A percentile compares a stretch with the other conserved stretches of the same genome.
These are phyloP conservation scores for Neoscytalidium dimidiatum DNA, from an alignment of 2,329 filamentous ascomycete species.

Conservation along the genomic window DNA sequence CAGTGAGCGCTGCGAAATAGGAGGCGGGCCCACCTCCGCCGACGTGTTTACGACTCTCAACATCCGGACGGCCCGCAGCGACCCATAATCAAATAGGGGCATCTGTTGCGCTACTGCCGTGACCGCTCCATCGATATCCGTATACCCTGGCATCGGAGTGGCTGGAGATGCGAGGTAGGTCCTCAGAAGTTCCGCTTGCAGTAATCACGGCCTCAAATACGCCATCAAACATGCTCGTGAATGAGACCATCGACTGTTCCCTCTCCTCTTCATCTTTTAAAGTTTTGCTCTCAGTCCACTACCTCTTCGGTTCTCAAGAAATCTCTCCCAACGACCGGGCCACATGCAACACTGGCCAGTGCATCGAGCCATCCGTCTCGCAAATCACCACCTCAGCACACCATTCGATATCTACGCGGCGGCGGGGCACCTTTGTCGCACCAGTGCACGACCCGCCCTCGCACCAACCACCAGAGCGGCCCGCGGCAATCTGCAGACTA, in stretches of 20 bases:
- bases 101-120: not conserved
- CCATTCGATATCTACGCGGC: not conserved
- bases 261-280: not conserved
- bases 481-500: not conserved
- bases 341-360: not conserved
- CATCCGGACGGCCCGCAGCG: not conserved
- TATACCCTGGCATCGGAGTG: not conserved
- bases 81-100: not conserved
- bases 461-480: not conserved
- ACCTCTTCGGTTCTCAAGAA: not conserved
- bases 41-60: not conserved
- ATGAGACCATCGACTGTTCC: not conserved
- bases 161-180: not conserved
- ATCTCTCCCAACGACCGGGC: not conserved
- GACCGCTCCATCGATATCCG: not conserved
- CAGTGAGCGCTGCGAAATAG: not conserved
- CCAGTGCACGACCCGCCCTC: conserved; percentile 5
- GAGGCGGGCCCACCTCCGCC: not conserved
- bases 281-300: too few relatives aligned
- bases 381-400: not conserved
- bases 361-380: not conserved
- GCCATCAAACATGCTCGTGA: not conserved
- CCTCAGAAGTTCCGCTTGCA: not conserved
- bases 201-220: not conserved
- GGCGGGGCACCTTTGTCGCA: not conserved